Evolutionary conservation across 1,284 basidiomycete species (phyloP), one percentile per base, ranked within the genome.

Genomic region (Taiwanofungus camphoratus): DNA sequence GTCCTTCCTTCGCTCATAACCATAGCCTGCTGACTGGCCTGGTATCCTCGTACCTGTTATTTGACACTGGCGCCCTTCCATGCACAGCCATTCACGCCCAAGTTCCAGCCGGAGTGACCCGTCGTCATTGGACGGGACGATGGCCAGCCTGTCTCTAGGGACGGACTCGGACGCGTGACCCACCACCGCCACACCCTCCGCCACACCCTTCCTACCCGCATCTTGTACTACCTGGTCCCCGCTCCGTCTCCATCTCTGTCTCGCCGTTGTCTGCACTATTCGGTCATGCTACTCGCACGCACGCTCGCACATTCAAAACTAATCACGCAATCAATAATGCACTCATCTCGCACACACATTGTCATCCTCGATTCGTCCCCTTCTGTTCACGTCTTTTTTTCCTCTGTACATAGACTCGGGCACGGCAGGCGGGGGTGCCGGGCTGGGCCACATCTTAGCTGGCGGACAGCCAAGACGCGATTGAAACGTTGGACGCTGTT

Each of bases 41-140:
- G 24, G 33, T 31, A n/a, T 16, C 5, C 34, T 46, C 29, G 47
- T 39, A 34, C 13, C n/a, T n/a, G n/a, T n/a, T n/a, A n/a, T n/a
- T n/a, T n/a, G 35, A 13, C 19, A 23, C 41, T 44, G 36, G 49
- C 27, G 24, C 34, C 13, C 36, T 32, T 32, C 35, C 13, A 19
- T 41, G 48, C n/a, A 18, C 36, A 59, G 56, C 12, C 37, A 50
- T 16, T 70, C 70, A 30, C 62, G 68, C 46, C 70, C 70, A 39
- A 47, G 67, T 47, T 72, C 70, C 13, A 70, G 68, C 53, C 59
- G 69, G 30, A 58, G 60, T 52, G 60, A 64, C 37, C 50, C 48
- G 11, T 32, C 50, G 7, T 58, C 56, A 22, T 48, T 60, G 33
- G 58, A 60, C 23, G 49, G 52, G 11, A 52, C 58, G 21, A 53